Percentiles rank a stretch among this genome's conserved stretches.
Conservation (phyloP, 129 eudicot genomes). For the Heracleum sosnowskyi region DNA sequence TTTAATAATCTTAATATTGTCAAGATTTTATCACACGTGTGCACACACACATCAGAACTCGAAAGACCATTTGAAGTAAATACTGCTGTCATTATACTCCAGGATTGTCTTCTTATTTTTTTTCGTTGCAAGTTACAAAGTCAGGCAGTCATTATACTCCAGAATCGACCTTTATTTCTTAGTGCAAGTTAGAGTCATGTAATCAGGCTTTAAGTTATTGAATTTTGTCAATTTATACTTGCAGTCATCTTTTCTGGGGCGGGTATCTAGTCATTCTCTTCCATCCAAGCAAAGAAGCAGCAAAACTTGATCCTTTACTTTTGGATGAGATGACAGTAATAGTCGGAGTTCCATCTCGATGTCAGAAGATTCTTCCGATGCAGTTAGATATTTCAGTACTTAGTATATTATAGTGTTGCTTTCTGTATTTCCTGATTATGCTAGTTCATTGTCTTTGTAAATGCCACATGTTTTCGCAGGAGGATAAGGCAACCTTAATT, state of each 20-base stretch:
- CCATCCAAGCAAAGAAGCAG: constrained; percentile 47
- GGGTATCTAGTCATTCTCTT: constrained; percentile 38
- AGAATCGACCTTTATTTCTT: too few species aligned
- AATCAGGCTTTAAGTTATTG: too few species aligned
- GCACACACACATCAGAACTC: background rate
- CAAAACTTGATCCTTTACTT: constrained; percentile 42
- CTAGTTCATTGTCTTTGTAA: background rate
- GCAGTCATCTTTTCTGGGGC: constrained; percentile 79
- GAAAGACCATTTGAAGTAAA: background rate
- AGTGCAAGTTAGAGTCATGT: background rate
- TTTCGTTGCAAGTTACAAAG: background rate
- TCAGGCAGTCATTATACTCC: too few species aligned
- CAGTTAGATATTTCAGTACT: constrained; percentile 24
- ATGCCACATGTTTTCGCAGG: too few species aligned
- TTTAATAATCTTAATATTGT: background rate
- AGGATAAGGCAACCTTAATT: too few species aligned
- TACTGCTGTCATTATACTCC: too few species aligned
- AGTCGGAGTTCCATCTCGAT: constrained; percentile 60
- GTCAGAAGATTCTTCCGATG: constrained; percentile 53
- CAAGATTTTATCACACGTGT: background rate
- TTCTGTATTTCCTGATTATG: background rate
- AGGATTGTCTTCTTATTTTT: background rate
- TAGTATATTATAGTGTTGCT: background rate
- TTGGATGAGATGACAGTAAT: constrained; percentile 92
- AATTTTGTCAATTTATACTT: constrained; percentile 6